Percentiles rank a stretch among this genome's conserved stretches.
These are phyloP conservation scores for Podospora anserina DNA, from an alignment of 495 filamentous ascomycete genomes.

Conservation along the genomic window DNA sequence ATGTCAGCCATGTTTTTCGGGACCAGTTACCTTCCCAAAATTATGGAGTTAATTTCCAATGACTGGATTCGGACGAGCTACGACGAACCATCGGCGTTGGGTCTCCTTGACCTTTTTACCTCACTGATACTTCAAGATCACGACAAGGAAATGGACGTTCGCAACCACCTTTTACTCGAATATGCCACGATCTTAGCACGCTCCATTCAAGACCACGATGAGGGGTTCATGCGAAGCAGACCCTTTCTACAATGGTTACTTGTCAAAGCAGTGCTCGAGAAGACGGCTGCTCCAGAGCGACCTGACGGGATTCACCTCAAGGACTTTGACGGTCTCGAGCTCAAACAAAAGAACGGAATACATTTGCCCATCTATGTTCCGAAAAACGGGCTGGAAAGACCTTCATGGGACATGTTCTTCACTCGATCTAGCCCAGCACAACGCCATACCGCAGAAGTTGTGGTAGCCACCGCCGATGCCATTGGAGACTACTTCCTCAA, in stretches of 20 bases:
- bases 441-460: constrained; percentile 16
- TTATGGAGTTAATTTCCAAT: constrained; percentile 12
- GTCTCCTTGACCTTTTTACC: constrained; percentile 25
- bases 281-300: not conserved
- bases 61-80: constrained; percentile 18
- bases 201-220: constrained; percentile 13
- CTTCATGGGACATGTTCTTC: constrained; percentile 20
- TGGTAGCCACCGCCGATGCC: constrained; percentile 15
- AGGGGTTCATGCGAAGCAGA: constrained; percentile 19
- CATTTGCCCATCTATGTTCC: constrained; percentile 26
- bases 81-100: constrained; percentile 21
- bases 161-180: constrained; percentile 12
- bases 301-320: constrained; percentile 14
- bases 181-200: constrained; percentile 10
- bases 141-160: not conserved
- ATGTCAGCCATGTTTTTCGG: constrained; percentile 12
- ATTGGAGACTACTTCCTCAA: constrained; percentile 23
- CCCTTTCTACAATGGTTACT: constrained; percentile 28
- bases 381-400: constrained; percentile 10
- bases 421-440: constrained; percentile 1
- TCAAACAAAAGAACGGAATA: constrained; percentile 10
- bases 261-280: constrained; percentile 17
- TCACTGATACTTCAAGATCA: constrained; percentile 18
- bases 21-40: not conserved
- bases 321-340: constrained; percentile 12